Conservation (phyloP, 2,329 filamentous ascomycete genomes). For the Neospermospora avenae region DNA sequence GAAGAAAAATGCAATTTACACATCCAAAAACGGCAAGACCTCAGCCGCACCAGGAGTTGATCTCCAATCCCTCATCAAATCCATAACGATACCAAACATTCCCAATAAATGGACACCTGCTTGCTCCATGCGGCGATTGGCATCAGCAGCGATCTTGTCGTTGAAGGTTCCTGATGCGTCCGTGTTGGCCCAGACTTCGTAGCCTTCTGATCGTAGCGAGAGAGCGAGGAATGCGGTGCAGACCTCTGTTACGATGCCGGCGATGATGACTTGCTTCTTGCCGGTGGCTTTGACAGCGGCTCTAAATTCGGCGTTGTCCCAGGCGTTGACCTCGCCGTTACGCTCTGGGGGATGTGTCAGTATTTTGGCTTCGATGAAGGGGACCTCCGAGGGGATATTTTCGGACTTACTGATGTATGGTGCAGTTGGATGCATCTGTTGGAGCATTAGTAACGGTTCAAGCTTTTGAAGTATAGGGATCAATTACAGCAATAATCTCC, state of each 20-base stretch:
- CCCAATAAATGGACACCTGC: conserved; percentile 57
- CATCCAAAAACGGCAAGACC: conserved; percentile 13
- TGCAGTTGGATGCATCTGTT: conserved; percentile 57
- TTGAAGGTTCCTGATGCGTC: conserved; percentile 68
- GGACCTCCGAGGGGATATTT: not conserved
- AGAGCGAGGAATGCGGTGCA: conserved; percentile 72
- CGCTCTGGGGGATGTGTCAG: not conserved
- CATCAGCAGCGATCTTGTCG: conserved; percentile 56
- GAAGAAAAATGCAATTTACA: not conserved
- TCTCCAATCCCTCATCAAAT: conserved; percentile 32
- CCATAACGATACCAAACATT: conserved; percentile 32
- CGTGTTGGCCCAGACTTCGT: conserved; percentile 70
- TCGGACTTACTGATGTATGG: conserved; percentile 50
- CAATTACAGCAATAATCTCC: conserved; percentile 54
- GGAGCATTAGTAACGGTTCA: not conserved
- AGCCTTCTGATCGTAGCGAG: conserved; percentile 67
- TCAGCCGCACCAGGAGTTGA: conserved; percentile 12
- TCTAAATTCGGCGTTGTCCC: conserved; percentile 70
- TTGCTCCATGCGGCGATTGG: conserved; percentile 63
- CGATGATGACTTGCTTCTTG: conserved; percentile 68
- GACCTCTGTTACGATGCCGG: conserved; percentile 71
- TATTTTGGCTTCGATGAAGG: conserved; percentile 23
- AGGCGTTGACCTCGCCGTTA: conserved; percentile 69
- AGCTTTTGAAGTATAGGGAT: conserved; percentile 23
- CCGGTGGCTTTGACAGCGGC: conserved; percentile 61